phyloP scores from a whole-genome alignment of 768 basidiomycete genomes.

The Amanita fuliginea region DNA sequence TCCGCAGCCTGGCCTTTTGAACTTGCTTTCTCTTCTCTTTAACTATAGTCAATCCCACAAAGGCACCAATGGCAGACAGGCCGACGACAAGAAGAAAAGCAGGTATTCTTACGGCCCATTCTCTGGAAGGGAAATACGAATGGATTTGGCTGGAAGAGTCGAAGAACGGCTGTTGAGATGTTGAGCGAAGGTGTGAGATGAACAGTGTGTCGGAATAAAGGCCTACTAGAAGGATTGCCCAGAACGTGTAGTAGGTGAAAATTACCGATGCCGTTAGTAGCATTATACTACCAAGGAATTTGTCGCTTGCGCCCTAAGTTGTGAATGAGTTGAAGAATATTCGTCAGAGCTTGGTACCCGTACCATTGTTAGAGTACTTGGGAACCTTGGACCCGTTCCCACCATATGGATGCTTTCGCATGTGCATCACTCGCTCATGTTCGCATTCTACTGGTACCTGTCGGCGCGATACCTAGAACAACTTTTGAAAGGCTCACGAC shows the following conservation, averaged over 20 bases:
- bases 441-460: slow-evolving; percentile 75
- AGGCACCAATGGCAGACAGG: slow-evolving; percentile 66
- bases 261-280: slow-evolving; percentile 64
- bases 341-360: not conserved
- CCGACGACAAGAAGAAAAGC: slow-evolving; percentile 76
- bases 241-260: slow-evolving; percentile 86
- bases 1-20: slow-evolving; percentile 47
- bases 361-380: slow-evolving; percentile 10
- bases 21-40: slow-evolving; percentile 65
- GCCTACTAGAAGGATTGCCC: slow-evolving; percentile 80
- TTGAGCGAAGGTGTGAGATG: slow-evolving; percentile 8
- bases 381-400: not conserved
- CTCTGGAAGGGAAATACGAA: slow-evolving; percentile 70
- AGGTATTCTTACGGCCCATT: slow-evolving; percentile 88
- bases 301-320: slow-evolving; percentile 69
- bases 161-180: slow-evolving; percentile 83
- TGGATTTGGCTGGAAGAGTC: slow-evolving; percentile 66
- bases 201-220: not conserved
- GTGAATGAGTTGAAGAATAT: slow-evolving; percentile 1
- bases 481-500: slow-evolving; percentile 65
- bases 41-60: slow-evolving; percentile 67
- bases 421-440: slow-evolving; percentile 84
- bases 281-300: slow-evolving; percentile 69
- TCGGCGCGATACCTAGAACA: slow-evolving; percentile 61
- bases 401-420: slow-evolving; percentile 51